Conservation (phyloP, 164 flowering plant genomes). For the Liriodendron chinense region DNA sequence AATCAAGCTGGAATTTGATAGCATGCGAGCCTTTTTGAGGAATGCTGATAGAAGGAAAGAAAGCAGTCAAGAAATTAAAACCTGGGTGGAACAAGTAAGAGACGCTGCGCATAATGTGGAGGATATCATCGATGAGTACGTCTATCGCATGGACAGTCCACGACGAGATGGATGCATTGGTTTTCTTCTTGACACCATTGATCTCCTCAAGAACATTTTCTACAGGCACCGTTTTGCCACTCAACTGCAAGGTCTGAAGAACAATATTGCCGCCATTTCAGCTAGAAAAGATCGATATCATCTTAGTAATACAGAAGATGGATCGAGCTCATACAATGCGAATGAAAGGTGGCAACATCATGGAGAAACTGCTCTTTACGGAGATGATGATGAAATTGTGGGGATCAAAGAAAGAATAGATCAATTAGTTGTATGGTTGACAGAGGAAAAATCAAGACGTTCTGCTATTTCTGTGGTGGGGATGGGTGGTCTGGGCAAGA, state of each 20-base stretch:
- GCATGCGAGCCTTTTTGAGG: background rate
- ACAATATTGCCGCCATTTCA: background rate
- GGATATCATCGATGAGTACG: slow-evolving; percentile 4
- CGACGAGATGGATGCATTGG: background rate
- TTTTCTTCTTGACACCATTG: background rate
- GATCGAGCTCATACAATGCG: too few species aligned
- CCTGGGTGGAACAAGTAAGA: background rate
- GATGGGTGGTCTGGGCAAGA: slow-evolving; percentile 60
- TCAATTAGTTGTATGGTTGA: slow-evolving; percentile 25
- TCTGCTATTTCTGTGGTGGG: slow-evolving; percentile 44
- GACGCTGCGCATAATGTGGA: background rate
- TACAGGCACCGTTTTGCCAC: background rate
- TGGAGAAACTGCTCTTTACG: slow-evolving; percentile 10
- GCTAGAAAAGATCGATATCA: background rate
- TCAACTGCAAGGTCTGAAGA: background rate
- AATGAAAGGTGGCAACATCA: background rate
- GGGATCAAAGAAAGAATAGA: slow-evolving; percentile 34
- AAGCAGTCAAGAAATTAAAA: background rate
- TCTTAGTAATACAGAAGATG: background rate
- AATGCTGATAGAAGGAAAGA: background rate
- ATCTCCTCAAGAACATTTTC: background rate
- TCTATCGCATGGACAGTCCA: background rate
- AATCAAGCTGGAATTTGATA: slow-evolving; percentile 25
- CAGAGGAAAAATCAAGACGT: slow-evolving; percentile 25
- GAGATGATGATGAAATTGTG: slow-evolving; percentile 23